Conservation (phyloP, 257 asterid species). For the Gynochthodes officinalis region DNA sequence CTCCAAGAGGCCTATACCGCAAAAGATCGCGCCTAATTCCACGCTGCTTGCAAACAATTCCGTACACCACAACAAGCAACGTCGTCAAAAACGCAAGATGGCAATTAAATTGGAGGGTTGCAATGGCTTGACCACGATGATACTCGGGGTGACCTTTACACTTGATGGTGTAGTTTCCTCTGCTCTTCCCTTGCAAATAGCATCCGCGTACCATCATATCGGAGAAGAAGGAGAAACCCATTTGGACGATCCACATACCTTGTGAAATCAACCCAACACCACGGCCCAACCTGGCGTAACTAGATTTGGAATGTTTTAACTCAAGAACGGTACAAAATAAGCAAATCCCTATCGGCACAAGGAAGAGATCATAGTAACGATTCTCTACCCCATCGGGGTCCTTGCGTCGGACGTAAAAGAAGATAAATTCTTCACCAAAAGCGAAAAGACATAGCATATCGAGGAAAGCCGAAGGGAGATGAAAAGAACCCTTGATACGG, state of each 20-base stretch:
- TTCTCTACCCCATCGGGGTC: slow-evolving; percentile 87
- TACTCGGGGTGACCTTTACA: slow-evolving; percentile 88
- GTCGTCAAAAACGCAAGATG: slow-evolving; percentile 78
- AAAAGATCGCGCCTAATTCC: slow-evolving; percentile 42
- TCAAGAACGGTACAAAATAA: slow-evolving; percentile 69
- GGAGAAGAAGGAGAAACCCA: slow-evolving; percentile 89
- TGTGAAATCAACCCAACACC: slow-evolving; percentile 72
- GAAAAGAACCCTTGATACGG: slow-evolving; percentile 27
- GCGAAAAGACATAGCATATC: slow-evolving; percentile 62
- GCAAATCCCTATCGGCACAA: slow-evolving; percentile 73
- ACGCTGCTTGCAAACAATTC: slow-evolving; percentile 50
- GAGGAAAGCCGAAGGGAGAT: slow-evolving; percentile 45
- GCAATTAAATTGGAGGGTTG: slow-evolving; percentile 79
- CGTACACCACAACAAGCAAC: slow-evolving; percentile 41
- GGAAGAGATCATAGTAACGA: slow-evolving; percentile 67
- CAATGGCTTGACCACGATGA: slow-evolving; percentile 91
- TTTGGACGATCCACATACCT: slow-evolving; percentile 89
- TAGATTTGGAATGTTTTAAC: slow-evolving; percentile 48
- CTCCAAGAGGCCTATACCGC: slow-evolving; percentile 68
- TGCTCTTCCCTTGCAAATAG: slow-evolving; percentile 62
- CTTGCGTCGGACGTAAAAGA: slow-evolving; percentile 67
- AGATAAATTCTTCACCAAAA: slow-evolving; percentile 69
- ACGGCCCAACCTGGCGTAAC: slow-evolving; percentile 57
- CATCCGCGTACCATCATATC: slow-evolving; percentile 68
- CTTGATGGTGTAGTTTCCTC: slow-evolving; percentile 77